These are phyloP conservation scores for Pseudocercospora vitis DNA, from an alignment of 2,329 filamentous ascomycete genomes.

Conservation along the genomic window DNA sequence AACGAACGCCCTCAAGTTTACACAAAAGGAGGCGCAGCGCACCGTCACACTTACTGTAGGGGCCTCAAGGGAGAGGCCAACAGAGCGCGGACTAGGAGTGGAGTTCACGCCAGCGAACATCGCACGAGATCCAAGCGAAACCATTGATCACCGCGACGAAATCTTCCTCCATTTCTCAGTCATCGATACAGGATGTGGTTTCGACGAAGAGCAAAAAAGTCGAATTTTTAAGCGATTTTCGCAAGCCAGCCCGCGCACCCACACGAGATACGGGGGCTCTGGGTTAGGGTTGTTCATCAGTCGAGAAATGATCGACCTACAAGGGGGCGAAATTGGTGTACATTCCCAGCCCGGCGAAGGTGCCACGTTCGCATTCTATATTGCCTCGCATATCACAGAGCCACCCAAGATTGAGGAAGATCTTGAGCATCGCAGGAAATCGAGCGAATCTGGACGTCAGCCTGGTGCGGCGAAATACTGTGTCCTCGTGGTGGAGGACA, in stretches of 20 bases:
- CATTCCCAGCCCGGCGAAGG: slow-evolving; percentile 58
- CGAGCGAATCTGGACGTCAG: not conserved
- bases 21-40: slow-evolving; percentile 20
- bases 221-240: slow-evolving; percentile 67
- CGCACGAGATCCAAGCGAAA: slow-evolving; percentile 16
- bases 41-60: slow-evolving; percentile 24
- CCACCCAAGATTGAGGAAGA: not conserved
- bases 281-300: slow-evolving; percentile 70
- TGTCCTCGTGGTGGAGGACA: slow-evolving; percentile 39
- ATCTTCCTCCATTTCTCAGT: slow-evolving; percentile 27
- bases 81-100: slow-evolving; percentile 24
- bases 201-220: slow-evolving; percentile 38
- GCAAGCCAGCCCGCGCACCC: slow-evolving; percentile 65
- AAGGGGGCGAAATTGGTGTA: slow-evolving; percentile 68
- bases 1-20: slow-evolving; percentile 34
- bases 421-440: not conserved
- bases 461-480: slow-evolving; percentile 4
- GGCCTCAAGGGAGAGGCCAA: slow-evolving; percentile 18
- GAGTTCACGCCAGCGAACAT: slow-evolving; percentile 26
- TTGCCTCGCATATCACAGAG: slow-evolving; percentile 51
- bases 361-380: slow-evolving; percentile 66
- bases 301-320: slow-evolving; percentile 64
- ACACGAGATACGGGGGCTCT: slow-evolving; percentile 69
- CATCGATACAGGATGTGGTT: slow-evolving; percentile 42
- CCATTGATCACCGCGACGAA: slow-evolving; percentile 10